phyloP scores from a whole-genome alignment of 2,329 filamentous ascomycete genomes.

The Paraconiothyrium sp. region DNA sequence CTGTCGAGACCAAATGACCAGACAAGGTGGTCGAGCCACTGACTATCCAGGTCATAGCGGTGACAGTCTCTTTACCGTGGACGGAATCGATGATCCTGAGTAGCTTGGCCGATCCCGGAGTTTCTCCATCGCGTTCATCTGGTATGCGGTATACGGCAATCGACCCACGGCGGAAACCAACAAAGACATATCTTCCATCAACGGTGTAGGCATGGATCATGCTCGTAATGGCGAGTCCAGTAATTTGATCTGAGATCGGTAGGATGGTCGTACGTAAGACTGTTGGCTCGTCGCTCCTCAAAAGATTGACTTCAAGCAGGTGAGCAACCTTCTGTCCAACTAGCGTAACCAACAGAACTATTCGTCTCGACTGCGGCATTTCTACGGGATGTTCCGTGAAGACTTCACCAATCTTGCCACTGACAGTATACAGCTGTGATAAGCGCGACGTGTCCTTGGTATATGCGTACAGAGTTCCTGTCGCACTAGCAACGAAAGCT shows the following conservation, averaged over 20 bases:
- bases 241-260: constrained; percentile 41
- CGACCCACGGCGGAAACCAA: constrained; percentile 67
- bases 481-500: constrained; percentile 58
- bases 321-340: constrained; percentile 49
- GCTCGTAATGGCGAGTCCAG: constrained; percentile 63
- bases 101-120: constrained; percentile 19
- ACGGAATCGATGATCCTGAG: constrained; percentile 32
- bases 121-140: background rate
- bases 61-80: constrained; percentile 72
- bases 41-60: constrained; percentile 61
- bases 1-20: constrained; percentile 72
- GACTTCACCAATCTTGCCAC: constrained; percentile 54
- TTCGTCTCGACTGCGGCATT: constrained; percentile 19
- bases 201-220: constrained; percentile 48
- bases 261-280: constrained; percentile 22
- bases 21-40: constrained; percentile 47
- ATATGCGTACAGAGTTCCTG: constrained; percentile 56
- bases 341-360: constrained; percentile 50
- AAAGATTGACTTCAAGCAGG: constrained; percentile 35
- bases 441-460: constrained; percentile 26
- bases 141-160: constrained; percentile 59
- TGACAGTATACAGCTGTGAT: constrained; percentile 35
- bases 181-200: constrained; percentile 48
- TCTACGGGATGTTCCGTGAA: constrained; percentile 33
- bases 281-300: background rate